phyloP scores from a whole-genome alignment of 1,284 basidiomycete species.

The Ceratobasidium sp. region DNA sequence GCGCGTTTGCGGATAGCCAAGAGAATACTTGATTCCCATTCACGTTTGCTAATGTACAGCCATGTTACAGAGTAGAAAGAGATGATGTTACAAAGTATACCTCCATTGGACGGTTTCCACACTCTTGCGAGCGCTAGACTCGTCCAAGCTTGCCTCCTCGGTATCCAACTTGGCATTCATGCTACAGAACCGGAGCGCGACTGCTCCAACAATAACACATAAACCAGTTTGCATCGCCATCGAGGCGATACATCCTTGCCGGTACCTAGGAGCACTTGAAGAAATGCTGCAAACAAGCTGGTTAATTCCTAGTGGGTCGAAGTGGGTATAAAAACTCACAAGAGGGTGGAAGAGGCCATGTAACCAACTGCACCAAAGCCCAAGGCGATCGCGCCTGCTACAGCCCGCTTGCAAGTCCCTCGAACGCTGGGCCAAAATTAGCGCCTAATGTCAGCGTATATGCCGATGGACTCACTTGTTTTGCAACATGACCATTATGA shows the following conservation, averaged over 20 bases:
- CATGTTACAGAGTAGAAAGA: too few relatives aligned
- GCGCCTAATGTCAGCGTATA: neutral
- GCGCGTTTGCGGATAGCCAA: too few relatives aligned
- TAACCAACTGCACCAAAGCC: constrained; percentile 33
- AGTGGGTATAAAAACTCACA: neutral
- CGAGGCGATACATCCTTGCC: constrained; percentile 27
- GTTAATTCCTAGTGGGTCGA: neutral
- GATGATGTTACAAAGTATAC: constrained; percentile 26
- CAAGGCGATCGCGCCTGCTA: constrained; percentile 25
- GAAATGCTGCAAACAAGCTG: neutral
- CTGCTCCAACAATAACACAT: constrained; percentile 4
- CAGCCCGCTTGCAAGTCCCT: constrained; percentile 32
- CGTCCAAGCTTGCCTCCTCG: neutral
- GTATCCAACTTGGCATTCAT: constrained; percentile 2
- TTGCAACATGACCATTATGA: constrained; percentile 34
- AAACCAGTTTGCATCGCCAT: constrained; percentile 22
- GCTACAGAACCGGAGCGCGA: constrained; percentile 9
- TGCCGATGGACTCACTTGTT: constrained; percentile 17
- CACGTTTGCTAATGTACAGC: too few relatives aligned
- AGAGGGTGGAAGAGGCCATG: constrained; percentile 22
- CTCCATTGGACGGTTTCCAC: constrained; percentile 29
- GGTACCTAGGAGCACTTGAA: constrained; percentile 25
- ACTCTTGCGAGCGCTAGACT: constrained; percentile 17
- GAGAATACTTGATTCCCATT: too few relatives aligned
- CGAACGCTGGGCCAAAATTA: constrained; percentile 8